Percentiles rank a stretch among this genome's conserved stretches.
These are phyloP conservation scores for Aspergillus arachidicola DNA, from an alignment of 2,329 filamentous ascomycete genomes.

Conservation along the genomic window DNA sequence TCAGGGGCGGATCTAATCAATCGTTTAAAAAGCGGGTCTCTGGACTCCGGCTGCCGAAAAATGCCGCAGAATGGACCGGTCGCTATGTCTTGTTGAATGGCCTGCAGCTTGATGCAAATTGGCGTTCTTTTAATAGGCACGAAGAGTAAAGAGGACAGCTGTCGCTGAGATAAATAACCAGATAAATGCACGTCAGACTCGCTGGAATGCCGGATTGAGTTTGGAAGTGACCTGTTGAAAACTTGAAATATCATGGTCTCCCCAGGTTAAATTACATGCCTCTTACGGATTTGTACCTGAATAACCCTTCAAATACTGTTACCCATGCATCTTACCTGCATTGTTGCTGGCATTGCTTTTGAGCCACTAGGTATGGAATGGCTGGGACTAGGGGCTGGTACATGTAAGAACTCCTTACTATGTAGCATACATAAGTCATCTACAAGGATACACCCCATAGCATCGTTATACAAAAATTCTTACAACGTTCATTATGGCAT, in stretches of 20 bases:
- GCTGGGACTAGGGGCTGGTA: neutral
- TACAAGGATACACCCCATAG: neutral
- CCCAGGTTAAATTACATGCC: neutral
- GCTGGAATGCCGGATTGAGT: neutral
- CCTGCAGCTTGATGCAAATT: neutral
- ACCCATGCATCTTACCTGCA: too few species aligned
- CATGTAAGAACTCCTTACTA: neutral
- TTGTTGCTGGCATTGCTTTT: neutral
- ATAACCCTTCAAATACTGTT: too few species aligned
- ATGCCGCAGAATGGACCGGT: neutral
- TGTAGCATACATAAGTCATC: neutral
- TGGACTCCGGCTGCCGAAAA: neutral
- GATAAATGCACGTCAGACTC: neutral
- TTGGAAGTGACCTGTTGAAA: neutral
- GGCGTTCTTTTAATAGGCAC: too few species aligned
- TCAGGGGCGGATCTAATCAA: neutral
- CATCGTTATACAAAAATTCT: neutral
- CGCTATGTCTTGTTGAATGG: neutral
- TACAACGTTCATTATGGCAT: neutral
- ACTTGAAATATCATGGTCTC: neutral
- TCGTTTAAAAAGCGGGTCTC: neutral
- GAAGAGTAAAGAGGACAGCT: too few species aligned
- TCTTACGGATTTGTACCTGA: neutral
- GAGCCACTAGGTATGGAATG: neutral
- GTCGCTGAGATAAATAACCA: neutral